Conservation (phyloP, 2,329 filamentous ascomycete species). For the Cladosporium colombiae region DNA sequence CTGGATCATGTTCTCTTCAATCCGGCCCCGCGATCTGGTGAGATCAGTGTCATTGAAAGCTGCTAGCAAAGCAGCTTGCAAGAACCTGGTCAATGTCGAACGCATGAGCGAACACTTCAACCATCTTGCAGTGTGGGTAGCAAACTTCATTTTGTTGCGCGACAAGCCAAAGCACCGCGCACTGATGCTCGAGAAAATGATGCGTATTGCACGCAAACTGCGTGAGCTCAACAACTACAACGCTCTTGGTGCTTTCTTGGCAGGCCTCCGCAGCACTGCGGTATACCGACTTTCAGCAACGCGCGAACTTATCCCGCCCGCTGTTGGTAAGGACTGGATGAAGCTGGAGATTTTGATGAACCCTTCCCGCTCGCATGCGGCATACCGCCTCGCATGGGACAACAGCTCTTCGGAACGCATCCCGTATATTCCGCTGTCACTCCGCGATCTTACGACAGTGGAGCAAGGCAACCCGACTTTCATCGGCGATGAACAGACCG, state of each 20-base stretch:
- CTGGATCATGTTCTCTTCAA: conserved; percentile 97
- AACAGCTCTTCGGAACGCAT: conserved; percentile 89
- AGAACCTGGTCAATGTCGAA: conserved; percentile 82
- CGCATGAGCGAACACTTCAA: conserved; percentile 86
- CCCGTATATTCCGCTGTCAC: conserved; percentile 87
- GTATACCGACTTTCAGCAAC: conserved; percentile 84
- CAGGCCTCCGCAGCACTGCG: conserved; percentile 84
- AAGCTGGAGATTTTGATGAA: conserved; percentile 90
- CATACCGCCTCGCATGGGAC: conserved; percentile 96
- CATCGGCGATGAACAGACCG: conserved; percentile 56
- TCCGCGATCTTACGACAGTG: conserved; percentile 85
- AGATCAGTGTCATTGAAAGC: conserved; percentile 74
- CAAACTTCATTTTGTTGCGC: conserved; percentile 67
- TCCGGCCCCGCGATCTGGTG: conserved; percentile 87
- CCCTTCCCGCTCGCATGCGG: conserved; percentile 86
- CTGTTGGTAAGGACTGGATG: conserved; percentile 80
- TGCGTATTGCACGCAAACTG: conserved; percentile 80
- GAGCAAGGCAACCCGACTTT: conserved; percentile 92
- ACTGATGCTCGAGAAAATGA: conserved; percentile 90
- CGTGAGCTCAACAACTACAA: conserved; percentile 97
- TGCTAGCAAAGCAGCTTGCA: conserved; percentile 57
- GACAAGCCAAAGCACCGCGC: conserved; percentile 96
- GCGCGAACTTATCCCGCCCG: conserved; percentile 68
- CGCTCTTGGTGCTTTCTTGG: conserved; percentile 87
- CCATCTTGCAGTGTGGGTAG: conserved; percentile 58